phyloP scores from a whole-genome alignment of 495 filamentous ascomycete species.

The Evernia prunastri region DNA sequence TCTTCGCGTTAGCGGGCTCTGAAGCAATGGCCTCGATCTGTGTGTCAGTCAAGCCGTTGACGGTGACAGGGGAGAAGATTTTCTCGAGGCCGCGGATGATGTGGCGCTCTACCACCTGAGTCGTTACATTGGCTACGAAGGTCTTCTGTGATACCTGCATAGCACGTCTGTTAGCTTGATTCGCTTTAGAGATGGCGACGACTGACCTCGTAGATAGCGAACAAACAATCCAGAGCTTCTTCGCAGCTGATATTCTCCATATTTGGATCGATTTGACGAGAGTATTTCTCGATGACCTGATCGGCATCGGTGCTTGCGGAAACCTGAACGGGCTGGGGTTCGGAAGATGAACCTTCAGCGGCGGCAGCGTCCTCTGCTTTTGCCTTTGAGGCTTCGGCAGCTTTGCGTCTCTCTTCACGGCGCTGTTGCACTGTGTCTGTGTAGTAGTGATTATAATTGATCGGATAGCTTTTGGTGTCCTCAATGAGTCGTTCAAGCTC shows the following conservation, averaged over 20 bases:
- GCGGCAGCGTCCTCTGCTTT: too few relatives aligned
- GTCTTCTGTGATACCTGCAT: conserved; percentile 31
- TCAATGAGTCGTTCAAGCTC: conserved; percentile 42
- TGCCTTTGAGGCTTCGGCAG: too few relatives aligned
- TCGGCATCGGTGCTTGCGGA: neutral
- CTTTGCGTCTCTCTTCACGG: conserved; percentile 25
- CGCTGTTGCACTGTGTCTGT: conserved; percentile 31
- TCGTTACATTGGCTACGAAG: conserved; percentile 35
- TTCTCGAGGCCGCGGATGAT: conserved; percentile 30
- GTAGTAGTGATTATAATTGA: conserved; percentile 39
- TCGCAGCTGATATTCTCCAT: conserved; percentile 35
- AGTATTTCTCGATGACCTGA: conserved; percentile 7
- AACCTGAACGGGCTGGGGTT: neutral
- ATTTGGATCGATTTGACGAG: conserved; percentile 20
- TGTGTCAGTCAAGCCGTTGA: conserved; percentile 27
- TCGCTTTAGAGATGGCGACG: neutral
- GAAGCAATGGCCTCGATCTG: conserved; percentile 28
- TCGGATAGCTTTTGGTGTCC: conserved; percentile 40
- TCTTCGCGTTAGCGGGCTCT: conserved; percentile 24
- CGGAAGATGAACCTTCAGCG: too few relatives aligned
- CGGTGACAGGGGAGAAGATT: conserved; percentile 34
- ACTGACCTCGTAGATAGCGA: conserved; percentile 35
- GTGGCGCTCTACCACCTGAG: conserved; percentile 35
- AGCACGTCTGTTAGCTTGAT: neutral
- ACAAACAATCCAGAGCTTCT: conserved; percentile 32